Base-by-base conservation (phyloP, 768 basidiomycete species). In the Austroboletus eburneus region DNA sequence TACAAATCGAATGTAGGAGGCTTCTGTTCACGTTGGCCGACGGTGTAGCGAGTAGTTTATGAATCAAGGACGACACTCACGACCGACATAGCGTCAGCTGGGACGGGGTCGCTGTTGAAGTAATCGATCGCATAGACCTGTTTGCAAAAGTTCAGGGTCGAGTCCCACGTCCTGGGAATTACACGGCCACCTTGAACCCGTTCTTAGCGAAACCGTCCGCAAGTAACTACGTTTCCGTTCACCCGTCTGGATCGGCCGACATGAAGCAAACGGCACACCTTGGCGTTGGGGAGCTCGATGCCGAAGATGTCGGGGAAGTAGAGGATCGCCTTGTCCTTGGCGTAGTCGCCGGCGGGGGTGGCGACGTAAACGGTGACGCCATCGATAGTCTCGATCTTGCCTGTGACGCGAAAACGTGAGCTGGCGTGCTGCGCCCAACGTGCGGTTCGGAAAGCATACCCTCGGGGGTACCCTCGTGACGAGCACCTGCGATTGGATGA, bases 241-340 rank as follows among this genome's bases (percentile, higher is more conserved):
- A n/a, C n/a, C n/a, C 9, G n/a, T 12, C 1, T 2, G 12, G n/a
- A 35, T 35, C 9, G 33, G 34, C 29, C 21, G 14, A 34, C 14
- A 32, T 12, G 17, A 34, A 10, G 22, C 17, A 22, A 3, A 5
- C 5, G 22, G 40, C 70, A 5, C 34, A 77, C 79, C 61, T 69
- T 59, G 30, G 62, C 43, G 54, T 83, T 82, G 59, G 61, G 34
- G 9, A 80, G 62, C 20, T 73, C 65, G 21, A 72, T 56, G 8
- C 80, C 81, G 47, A 77, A 80, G 38, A 72, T 65, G 51, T 81
- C 83, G 3, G 77, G 46, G 21, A 83, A 58, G 67, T 69, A 77
- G 22, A 85, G 70, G 39, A 84, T 43, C 22, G 72, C 78, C 58
- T 81, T 83, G 52, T 76, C 70, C 62, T 79, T 76, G 43, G 73